phyloP scores from a whole-genome alignment of 192 early-diverging fungal genomes.

The Cetraspora pellucida region DNA sequence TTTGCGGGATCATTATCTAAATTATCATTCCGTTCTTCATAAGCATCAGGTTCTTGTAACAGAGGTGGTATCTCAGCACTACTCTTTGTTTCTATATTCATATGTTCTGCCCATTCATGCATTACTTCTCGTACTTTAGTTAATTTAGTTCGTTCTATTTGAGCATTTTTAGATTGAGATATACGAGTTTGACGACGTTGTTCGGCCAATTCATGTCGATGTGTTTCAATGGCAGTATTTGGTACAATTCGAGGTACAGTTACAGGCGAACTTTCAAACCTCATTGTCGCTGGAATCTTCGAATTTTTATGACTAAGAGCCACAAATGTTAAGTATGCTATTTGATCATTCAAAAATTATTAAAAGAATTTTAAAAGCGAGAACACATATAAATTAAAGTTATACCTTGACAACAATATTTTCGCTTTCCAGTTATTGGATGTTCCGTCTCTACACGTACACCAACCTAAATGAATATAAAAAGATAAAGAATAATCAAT shows the following conservation, averaged over 20 bases:
- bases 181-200: slow-evolving; percentile 50
- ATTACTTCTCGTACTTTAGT: slow-evolving; percentile 48
- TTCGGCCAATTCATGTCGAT: slow-evolving; percentile 63
- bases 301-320: neutral
- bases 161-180: slow-evolving; percentile 18
- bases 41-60: neutral
- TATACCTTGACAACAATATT: slow-evolving; percentile 68
- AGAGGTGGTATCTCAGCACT: slow-evolving; percentile 27
- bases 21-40: neutral
- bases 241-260: slow-evolving; percentile 59
- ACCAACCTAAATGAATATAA: slow-evolving; percentile 41
- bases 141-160: slow-evolving; percentile 35
- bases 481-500: neutral
- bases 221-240: slow-evolving; percentile 50
- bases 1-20: slow-evolving; percentile 26
- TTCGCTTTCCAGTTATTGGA: slow-evolving; percentile 53
- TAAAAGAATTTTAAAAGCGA: neutral
- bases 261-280: slow-evolving; percentile 29
- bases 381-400: neutral
- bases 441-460: slow-evolving; percentile 73
- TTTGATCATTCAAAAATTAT: neutral
- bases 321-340: slow-evolving; percentile 33
- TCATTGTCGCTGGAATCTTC: neutral
- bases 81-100: slow-evolving; percentile 28
- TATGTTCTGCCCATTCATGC: slow-evolving; percentile 45